Evolutionary conservation across 257 asterid genomes (phyloP).

Genomic region (Nicotiana tomentosiformis): DNA sequence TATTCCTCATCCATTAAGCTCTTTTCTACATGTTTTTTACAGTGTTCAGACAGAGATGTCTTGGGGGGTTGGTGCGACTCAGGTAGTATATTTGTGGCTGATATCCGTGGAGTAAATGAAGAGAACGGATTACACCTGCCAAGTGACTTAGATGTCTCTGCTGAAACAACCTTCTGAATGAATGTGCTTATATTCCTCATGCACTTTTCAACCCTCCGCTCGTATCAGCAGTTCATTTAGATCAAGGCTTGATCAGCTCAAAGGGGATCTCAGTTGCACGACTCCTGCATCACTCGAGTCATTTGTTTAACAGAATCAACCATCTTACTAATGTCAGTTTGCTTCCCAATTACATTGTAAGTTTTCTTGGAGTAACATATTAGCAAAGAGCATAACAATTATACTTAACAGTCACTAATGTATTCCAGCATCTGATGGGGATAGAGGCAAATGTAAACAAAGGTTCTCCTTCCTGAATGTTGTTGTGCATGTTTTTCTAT

Average conservation of each 20-base stretch:
- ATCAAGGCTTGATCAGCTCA: neutral
- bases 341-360: too few relatives aligned
- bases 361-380: too few relatives aligned
- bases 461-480: neutral
- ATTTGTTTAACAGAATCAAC: too few relatives aligned
- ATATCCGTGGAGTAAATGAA: slow-evolving; percentile 5
- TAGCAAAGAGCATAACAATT: too few relatives aligned
- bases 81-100: slow-evolving; percentile 35
- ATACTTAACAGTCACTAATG: too few relatives aligned
- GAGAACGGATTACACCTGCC: neutral
- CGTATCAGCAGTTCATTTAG: neutral
- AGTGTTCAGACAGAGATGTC: slow-evolving; percentile 30
- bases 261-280: neutral
- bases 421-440: neutral
- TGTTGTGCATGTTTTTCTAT: too few relatives aligned
- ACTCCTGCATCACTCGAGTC: neutral
- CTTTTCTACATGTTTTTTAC: neutral
- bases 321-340: too few relatives aligned
- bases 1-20: neutral
- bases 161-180: neutral
- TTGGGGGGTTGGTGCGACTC: slow-evolving; percentile 48
- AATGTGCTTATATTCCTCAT: neutral
- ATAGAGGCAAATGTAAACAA: neutral
- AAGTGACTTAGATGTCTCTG: neutral
- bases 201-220: neutral